These are phyloP conservation scores for Spathaspora passalidarum DNA, from an alignment of 805 yeast species.

Conservation along the genomic window DNA sequence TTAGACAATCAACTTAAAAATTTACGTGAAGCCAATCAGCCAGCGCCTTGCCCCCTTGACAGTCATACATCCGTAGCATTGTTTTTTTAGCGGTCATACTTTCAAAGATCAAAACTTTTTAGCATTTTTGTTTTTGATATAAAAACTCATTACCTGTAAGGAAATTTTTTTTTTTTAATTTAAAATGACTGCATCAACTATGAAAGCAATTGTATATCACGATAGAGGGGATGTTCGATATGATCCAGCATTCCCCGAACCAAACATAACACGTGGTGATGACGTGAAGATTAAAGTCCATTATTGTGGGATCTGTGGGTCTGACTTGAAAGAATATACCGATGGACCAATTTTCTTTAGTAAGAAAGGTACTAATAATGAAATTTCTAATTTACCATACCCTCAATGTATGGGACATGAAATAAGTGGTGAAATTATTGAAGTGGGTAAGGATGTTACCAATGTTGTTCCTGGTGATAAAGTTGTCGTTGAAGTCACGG, in stretches of 20 bases:
- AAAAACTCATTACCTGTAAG: too few species aligned
- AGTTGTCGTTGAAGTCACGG: conserved; percentile 63
- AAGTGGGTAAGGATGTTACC: conserved; percentile 54
- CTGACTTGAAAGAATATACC: conserved; percentile 54
- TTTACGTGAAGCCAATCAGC: not conserved
- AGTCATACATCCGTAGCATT: not conserved
- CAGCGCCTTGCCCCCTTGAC: not conserved
- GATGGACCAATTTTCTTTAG: conserved; percentile 62
- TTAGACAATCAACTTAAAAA: not conserved
- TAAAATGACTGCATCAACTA: too few species aligned
- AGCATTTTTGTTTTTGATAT: not conserved
- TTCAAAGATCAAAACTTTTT: not conserved
- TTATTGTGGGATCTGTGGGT: conserved; percentile 64
- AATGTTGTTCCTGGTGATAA: conserved; percentile 60
- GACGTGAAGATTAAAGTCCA: conserved; percentile 59
- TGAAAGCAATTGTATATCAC: conserved; percentile 23
- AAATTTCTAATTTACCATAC: conserved; percentile 43
- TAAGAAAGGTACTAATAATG: conserved; percentile 38
- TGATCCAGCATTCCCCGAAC: conserved; percentile 23
- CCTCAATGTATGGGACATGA: conserved; percentile 59
- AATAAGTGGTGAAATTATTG: conserved; percentile 57
- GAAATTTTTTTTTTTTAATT: too few species aligned
- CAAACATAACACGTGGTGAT: conserved; percentile 17
- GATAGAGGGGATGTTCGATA: conserved; percentile 17
- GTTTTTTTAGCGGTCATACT: not conserved